phyloP scores from a whole-genome alignment of 2,329 filamentous ascomycete species.

The Fusarium sp. region DNA sequence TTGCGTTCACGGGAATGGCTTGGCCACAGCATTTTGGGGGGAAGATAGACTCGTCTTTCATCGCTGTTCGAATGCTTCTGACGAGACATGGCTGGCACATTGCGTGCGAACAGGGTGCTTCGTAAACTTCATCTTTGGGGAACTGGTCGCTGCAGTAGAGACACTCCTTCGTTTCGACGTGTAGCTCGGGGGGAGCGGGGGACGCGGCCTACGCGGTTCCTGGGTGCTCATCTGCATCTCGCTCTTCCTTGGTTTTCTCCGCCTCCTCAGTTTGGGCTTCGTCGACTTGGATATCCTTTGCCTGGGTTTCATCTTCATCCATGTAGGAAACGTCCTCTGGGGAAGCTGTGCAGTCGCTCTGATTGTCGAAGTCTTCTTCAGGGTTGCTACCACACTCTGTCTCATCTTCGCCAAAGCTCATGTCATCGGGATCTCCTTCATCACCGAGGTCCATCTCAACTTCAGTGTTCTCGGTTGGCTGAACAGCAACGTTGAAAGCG shows the following conservation, averaged over 20 bases:
- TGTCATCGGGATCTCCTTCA: no score
- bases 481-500: fast-evolving
- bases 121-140: background rate
- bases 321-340: background rate
- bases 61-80: background rate
- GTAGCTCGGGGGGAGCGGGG: fast-evolving
- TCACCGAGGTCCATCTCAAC: no score
- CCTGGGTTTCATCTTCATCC: fast-evolving
- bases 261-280: no score
- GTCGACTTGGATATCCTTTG: no score
- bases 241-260: background rate
- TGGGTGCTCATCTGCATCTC: background rate
- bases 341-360: background rate
- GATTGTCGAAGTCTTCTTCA: no score
- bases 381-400: no score
- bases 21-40: background rate
- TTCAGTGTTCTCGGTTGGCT: background rate
- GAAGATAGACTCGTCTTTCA: background rate
- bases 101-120: background rate
- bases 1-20: fast-evolving
- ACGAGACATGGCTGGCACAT: background rate
- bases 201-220: fast-evolving
- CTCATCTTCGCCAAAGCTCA: no score
- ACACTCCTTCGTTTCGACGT: background rate
- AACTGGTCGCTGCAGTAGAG: fast-evolving